These are phyloP conservation scores for Grosmannia clavigera DNA, from an alignment of 2,329 filamentous ascomycete species.

Conservation along the genomic window DNA sequence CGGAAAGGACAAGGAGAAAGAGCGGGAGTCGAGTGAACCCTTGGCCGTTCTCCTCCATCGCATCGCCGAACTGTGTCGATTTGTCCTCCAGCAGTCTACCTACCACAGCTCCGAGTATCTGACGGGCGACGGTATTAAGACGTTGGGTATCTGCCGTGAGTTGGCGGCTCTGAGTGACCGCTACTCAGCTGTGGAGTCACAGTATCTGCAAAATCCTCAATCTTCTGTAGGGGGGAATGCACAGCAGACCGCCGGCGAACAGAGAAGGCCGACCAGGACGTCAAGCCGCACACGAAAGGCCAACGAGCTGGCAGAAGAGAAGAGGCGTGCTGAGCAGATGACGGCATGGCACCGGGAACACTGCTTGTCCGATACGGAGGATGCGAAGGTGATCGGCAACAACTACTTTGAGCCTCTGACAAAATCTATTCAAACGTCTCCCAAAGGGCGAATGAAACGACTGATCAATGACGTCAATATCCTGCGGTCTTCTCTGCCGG, in stretches of 20 bases:
- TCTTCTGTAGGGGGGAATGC: not conserved
- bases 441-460: constrained; percentile 31
- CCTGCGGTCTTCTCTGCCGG: constrained; percentile 32
- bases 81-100: constrained; percentile 17
- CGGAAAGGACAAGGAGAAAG: not conserved
- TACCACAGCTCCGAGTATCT: constrained; percentile 13
- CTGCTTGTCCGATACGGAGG: constrained; percentile 21
- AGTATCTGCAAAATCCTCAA: not conserved
- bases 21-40: not conserved
- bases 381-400: constrained; percentile 22
- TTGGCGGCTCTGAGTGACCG: constrained; percentile 16
- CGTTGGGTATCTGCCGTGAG: constrained; percentile 21
- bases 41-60: constrained; percentile 5
- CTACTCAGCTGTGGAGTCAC: constrained; percentile 12
- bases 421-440: not conserved
- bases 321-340: constrained; percentile 12
- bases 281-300: not conserved
- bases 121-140: constrained; percentile 14
- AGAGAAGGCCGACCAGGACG: not conserved
- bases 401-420: constrained; percentile 16
- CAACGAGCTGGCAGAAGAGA: not conserved
- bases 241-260: not conserved
- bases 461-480: constrained; percentile 32
- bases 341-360: constrained; percentile 21
- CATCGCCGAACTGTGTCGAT: constrained; percentile 19